Evolutionary conservation across 768 basidiomycete species (phyloP).

Genomic region (Lactarius evosmus): DNA sequence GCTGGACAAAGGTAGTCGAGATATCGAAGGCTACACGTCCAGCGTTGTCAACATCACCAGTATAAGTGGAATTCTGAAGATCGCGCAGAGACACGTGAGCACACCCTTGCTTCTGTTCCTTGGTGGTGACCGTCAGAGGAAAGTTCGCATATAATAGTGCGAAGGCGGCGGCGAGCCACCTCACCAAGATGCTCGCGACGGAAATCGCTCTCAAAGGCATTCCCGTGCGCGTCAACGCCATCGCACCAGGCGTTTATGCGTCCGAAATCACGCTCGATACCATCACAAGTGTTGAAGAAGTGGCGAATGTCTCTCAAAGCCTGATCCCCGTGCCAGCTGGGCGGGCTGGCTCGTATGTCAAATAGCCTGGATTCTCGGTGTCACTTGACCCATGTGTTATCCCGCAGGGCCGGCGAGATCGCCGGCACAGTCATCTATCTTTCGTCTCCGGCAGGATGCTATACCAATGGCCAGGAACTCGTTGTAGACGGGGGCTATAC

Average conservation of each 20-base stretch:
- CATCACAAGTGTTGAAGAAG: slow-evolving; percentile 45
- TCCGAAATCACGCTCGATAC: slow-evolving; percentile 68
- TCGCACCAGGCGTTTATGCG: slow-evolving; percentile 73
- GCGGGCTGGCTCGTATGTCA: slow-evolving; percentile 64
- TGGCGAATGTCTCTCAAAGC: slow-evolving; percentile 56
- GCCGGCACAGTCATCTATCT: slow-evolving; percentile 77
- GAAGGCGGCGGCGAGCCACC: slow-evolving; percentile 72
- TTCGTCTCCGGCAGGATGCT: slow-evolving; percentile 67
- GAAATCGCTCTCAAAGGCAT: slow-evolving; percentile 68
- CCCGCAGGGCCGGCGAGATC: slow-evolving; percentile 61
- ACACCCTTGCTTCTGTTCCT: neutral
- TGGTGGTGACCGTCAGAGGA: neutral
- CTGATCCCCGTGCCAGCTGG: slow-evolving; percentile 58
- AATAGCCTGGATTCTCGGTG: neutral
- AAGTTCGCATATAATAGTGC: slow-evolving; percentile 82
- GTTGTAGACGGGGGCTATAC: slow-evolving; percentile 72
- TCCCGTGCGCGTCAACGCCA: slow-evolving; percentile 65
- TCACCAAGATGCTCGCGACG: slow-evolving; percentile 74
- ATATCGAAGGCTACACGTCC: slow-evolving; percentile 54
- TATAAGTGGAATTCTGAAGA: slow-evolving; percentile 66
- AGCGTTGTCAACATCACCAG: slow-evolving; percentile 75
- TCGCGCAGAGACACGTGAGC: slow-evolving; percentile 76
- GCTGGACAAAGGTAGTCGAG: slow-evolving; percentile 67
- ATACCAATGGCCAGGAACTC: slow-evolving; percentile 76
- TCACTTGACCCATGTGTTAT: neutral